Base-by-base conservation (phyloP, 2,329 filamentous ascomycete genomes). In the Cordyceps tenuipes region DNA sequence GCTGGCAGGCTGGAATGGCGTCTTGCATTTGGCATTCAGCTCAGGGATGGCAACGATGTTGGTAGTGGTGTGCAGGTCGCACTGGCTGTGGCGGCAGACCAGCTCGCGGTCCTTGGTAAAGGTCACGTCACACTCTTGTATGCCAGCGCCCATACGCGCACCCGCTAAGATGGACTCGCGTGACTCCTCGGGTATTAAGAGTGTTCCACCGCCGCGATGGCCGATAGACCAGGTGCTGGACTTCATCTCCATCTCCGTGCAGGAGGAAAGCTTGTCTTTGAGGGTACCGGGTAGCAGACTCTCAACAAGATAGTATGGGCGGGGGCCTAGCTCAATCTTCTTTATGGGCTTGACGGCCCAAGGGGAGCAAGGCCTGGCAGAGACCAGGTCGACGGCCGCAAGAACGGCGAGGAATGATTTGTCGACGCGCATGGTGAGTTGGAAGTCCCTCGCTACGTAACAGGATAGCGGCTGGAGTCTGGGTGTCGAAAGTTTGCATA, bases 21-120 rank as follows among this genome's bases (percentile, higher is more conserved):
- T 69, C 3, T 79, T 82, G 73, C 85, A 88, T 72, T 88, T 88
- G 58, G 78, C 78, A 62, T 82, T 83, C 54, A 88, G 80, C 64
- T 82, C 79, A 12, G 85, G 82, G 54, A 80, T 76, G 52, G 77
- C 70, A 63, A 88, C 77, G 68, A 89, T 86, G 73, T 89, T 82
- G 68, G 85, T 88, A 9, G 85, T 88, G 23, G 82, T 85, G 74
- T 88, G 85, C 46, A 88, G 72, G 66, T 88, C 85, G 71, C 85
- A 88, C 64, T 86, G 81, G 51, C 79, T 81, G 72, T 88, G 85
- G 52, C 85, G 81, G 73, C 85, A 88, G 49, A 88, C 85, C n/a
- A 88, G 80, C 68, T 84, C 72, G 34, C 78, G 77, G 70, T 88
- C 85, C 64, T 76, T 79, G 61, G 85, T 88, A 72, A 88, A 88